phyloP scores from a whole-genome alignment of 768 basidiomycete genomes.

The Suillus paluster region DNA sequence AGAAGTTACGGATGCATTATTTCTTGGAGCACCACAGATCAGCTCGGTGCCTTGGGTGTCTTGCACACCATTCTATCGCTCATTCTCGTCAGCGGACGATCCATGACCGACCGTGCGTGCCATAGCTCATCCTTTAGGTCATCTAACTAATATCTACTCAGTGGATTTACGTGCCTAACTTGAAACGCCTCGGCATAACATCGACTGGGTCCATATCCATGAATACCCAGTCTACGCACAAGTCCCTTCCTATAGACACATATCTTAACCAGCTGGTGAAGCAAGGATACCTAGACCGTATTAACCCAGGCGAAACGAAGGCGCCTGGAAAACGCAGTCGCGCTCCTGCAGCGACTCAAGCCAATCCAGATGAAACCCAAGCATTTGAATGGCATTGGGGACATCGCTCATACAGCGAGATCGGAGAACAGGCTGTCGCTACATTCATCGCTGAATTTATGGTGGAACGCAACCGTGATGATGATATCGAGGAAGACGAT shows the following conservation, averaged over 20 bases:
- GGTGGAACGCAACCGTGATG: constrained; percentile 46
- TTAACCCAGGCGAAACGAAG: constrained; percentile 54
- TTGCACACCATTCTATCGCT: constrained; percentile 82
- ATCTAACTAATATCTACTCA: constrained; percentile 33
- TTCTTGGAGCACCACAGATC: constrained; percentile 70
- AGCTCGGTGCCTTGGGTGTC: constrained; percentile 72
- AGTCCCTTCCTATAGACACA: constrained; percentile 59
- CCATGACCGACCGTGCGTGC: constrained; percentile 68
- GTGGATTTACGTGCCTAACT: constrained; percentile 72
- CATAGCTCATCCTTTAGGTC: not conserved
- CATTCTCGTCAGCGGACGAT: constrained; percentile 80
- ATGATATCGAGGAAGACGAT: constrained; percentile 35
- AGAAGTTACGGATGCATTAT: constrained; percentile 70
- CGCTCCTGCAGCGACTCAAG: constrained; percentile 46
- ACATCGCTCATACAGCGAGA: constrained; percentile 74
- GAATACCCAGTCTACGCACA: constrained; percentile 53
- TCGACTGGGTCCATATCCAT: constrained; percentile 53
- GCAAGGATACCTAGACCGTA: constrained; percentile 81
- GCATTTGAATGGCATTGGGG: constrained; percentile 89
- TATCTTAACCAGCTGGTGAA: constrained; percentile 67
- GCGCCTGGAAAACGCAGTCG: constrained; percentile 58
- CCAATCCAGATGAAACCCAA: constrained; percentile 30
- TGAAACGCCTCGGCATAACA: constrained; percentile 72
- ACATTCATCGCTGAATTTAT: constrained; percentile 84
- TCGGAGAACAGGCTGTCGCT: constrained; percentile 78